Percentiles rank a stretch among this genome's conserved stretches.
Conservation (phyloP, 345 rosid genomes). For the Sisymbrium irio region DNA sequence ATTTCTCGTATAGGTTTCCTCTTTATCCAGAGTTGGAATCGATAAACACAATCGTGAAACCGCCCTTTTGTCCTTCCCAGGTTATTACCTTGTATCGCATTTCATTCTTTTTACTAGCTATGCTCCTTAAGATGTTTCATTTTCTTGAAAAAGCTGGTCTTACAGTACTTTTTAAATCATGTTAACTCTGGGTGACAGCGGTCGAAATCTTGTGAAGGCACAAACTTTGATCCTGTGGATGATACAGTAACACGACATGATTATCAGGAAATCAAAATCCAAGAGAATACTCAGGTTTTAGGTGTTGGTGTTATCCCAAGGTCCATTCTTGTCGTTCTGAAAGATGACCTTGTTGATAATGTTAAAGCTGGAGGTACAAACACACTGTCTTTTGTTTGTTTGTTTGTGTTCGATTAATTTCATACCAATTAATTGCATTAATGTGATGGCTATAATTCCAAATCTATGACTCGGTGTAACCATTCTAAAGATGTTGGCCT, state of each 20-base stretch:
- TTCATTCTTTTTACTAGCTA: background rate
- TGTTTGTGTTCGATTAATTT: background rate
- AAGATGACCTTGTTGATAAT: slow-evolving; percentile 92
- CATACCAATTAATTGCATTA: background rate
- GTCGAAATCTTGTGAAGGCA: slow-evolving; percentile 73
- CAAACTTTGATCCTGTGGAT: slow-evolving; percentile 60
- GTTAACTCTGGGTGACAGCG: slow-evolving; percentile 45
- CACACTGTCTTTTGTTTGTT: slow-evolving; percentile 12
- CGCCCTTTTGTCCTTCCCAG: slow-evolving; percentile 86
- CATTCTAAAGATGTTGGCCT: background rate
- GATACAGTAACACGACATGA: slow-evolving; percentile 75
- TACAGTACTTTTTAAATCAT: background rate
- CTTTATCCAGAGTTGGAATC: slow-evolving; percentile 88
- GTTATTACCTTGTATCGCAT: slow-evolving; percentile 34
- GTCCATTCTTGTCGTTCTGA: slow-evolving; percentile 69
- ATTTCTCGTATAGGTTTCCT: slow-evolving; percentile 52
- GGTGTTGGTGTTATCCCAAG: slow-evolving; percentile 97
- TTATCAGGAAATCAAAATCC: slow-evolving; percentile 93
- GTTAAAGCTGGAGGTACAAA: slow-evolving; percentile 92
- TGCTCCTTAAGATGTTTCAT: no score
- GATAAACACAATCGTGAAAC: slow-evolving; percentile 70
- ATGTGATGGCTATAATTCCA: background rate
- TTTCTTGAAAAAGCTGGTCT: no score
- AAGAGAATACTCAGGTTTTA: slow-evolving; percentile 86
- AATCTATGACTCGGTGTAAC: background rate